Conservation (phyloP, 176 grass and related monocot species). For the Luzula sylvatica region DNA sequence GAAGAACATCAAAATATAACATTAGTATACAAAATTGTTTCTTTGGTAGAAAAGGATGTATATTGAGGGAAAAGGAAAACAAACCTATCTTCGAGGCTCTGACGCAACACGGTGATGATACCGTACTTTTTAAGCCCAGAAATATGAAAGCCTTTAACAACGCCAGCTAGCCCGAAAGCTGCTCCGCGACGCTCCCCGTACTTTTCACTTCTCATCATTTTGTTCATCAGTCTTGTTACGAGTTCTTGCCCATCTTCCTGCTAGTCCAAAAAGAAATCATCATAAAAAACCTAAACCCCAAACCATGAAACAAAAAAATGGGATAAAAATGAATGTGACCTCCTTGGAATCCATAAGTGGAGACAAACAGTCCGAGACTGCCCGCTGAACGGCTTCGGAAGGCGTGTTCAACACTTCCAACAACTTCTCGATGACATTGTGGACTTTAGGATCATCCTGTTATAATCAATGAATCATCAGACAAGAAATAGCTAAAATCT, state of each 20-base stretch:
- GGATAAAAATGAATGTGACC: slow-evolving; percentile 30
- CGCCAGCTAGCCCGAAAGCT: slow-evolving; percentile 95
- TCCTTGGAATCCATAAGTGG: slow-evolving; percentile 89
- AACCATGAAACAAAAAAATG: background rate
- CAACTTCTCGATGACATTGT: slow-evolving; percentile 92
- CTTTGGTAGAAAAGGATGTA: too few species aligned
- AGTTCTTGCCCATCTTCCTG: slow-evolving; percentile 87
- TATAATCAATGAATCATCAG: slow-evolving; percentile 17
- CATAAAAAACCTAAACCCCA: background rate
- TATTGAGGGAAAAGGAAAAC: background rate
- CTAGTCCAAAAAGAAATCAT: slow-evolving; percentile 19
- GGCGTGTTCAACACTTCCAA: slow-evolving; percentile 92
- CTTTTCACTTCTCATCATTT: slow-evolving; percentile 85
- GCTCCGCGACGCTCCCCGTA: slow-evolving; percentile 90
- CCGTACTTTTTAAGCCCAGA: slow-evolving; percentile 91
- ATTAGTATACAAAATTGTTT: background rate
- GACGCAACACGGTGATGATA: slow-evolving; percentile 44
- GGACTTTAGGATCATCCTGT: slow-evolving; percentile 98
- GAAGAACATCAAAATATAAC: background rate
- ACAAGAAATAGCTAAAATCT: slow-evolving; percentile 1
- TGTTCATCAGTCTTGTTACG: slow-evolving; percentile 65
- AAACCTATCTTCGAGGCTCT: slow-evolving; percentile 80
- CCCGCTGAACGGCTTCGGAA: slow-evolving; percentile 90
- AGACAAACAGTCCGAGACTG: slow-evolving; percentile 88
- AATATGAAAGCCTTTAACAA: slow-evolving; percentile 90